Evolutionary conservation across 768 basidiomycete genomes (phyloP), one percentile per base, ranked within the genome.

Genomic region (Aureoboletus auriporus): DNA sequence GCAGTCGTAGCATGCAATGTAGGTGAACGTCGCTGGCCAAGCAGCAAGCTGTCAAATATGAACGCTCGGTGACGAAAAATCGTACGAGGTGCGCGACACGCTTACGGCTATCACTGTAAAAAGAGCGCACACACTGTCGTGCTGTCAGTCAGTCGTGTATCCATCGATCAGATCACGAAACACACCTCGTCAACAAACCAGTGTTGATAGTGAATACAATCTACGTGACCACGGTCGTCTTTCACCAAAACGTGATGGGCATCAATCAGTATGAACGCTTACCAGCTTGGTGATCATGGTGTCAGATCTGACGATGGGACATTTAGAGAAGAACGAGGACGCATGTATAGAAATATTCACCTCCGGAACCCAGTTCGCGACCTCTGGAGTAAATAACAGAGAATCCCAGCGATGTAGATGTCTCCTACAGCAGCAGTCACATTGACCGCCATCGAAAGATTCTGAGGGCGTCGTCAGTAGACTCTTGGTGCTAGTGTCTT

Each of bases 1-100:
- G 59, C 76, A 80, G 57, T 83, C 82, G 61, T 76, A 84, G 64
- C 83, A 84, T 2, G 75, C 70, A 41, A 84, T 82, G 48, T 83
- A 84, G 46, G 82, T 64, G 64, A 83, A 82, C 0, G 80, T 80
- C 9, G 66, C 34, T 0, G 74, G 74, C 36, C 75, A 75, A 6
- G 69, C 70, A n/a, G 70, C 52, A 54, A 83, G 83, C 80, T 82
- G 49, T 35, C 10, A 27, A 23, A 23, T 23, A 23, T 23, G 20
- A 23, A 23, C 20, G 4, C 20, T 23, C 20, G 20, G 20, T 23
- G 20, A 23, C 20, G 20, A 14, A 23, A 23, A 23, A 39, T 45
- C 43, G 43, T 51, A 3, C 12, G 1, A 14, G 29, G 10, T 2
- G 44, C n/a, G 8, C 6, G 16, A 23, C 6, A 34, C 26, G 30